phyloP scores from a whole-genome alignment of 306 rosid species.

The Gastrolobium villosum region DNA sequence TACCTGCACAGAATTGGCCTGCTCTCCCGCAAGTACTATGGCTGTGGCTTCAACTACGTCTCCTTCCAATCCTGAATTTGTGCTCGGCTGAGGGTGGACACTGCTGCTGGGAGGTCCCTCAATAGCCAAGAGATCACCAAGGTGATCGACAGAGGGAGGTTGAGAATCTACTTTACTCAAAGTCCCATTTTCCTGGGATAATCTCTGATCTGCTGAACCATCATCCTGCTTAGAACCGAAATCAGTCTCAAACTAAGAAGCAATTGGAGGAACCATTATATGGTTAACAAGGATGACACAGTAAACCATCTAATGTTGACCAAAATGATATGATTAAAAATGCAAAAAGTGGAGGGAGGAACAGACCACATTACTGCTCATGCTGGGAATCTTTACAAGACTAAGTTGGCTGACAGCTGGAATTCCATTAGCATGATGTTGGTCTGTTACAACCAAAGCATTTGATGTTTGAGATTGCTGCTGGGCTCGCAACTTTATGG shows the following conservation, averaged over 20 bases:
- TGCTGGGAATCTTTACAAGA: constrained; percentile 82
- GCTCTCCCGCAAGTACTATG: constrained; percentile 91
- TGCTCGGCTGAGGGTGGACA: constrained; percentile 57
- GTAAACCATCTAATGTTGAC: constrained; percentile 19
- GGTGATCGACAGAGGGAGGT: constrained; percentile 73
- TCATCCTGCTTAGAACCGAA: constrained; percentile 67
- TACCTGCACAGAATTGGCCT: constrained; percentile 87
- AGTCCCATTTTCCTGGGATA: constrained; percentile 80
- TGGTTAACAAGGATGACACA: constrained; percentile 11
- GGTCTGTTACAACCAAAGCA: constrained; percentile 94
- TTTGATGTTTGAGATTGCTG: constrained; percentile 83
- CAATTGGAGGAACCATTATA: background rate
- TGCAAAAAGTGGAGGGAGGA: constrained; percentile 11
- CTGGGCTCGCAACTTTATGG: constrained; percentile 84
- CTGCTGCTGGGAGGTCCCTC: constrained; percentile 84
- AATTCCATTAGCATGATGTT: constrained; percentile 73
- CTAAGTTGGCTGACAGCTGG: constrained; percentile 73
- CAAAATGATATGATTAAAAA: constrained; percentile 12
- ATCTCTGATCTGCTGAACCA: constrained; percentile 56
- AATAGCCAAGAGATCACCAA: constrained; percentile 91
- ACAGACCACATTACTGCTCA: constrained; percentile 71
- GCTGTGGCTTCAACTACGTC: constrained; percentile 75
- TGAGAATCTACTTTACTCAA: constrained; percentile 67
- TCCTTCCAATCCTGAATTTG: constrained; percentile 65
- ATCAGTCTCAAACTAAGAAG: constrained; percentile 43